Evolutionary conservation across 2,329 filamentous ascomycete genomes (phyloP).

Genomic region (Colletotrichum sp.): DNA sequence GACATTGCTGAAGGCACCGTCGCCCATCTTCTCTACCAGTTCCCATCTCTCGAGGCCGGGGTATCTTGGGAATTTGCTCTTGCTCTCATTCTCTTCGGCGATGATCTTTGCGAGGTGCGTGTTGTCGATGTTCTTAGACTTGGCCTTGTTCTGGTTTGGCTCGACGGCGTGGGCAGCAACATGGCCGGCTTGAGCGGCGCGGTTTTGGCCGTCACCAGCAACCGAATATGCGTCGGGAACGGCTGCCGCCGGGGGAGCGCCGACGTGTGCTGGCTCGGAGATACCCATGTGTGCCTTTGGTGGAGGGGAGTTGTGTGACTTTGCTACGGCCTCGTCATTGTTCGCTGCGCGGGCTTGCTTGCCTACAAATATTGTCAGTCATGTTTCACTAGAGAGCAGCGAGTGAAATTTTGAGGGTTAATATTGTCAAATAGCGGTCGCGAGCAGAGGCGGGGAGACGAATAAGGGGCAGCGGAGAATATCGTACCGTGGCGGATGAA

Average conservation of each 20-base stretch:
- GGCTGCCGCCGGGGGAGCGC: slow-evolving; percentile 42
- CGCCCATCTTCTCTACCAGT: slow-evolving; percentile 95
- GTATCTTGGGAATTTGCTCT: slow-evolving; percentile 82
- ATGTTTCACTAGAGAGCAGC: not conserved
- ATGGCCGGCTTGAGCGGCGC: slow-evolving; percentile 71
- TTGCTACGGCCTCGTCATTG: slow-evolving; percentile 56
- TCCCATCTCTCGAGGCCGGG: slow-evolving; percentile 87
- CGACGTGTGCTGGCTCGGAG: slow-evolving; percentile 48
- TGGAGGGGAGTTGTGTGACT: slow-evolving; percentile 55
- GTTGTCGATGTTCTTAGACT: slow-evolving; percentile 52
- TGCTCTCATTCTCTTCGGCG: slow-evolving; percentile 87
- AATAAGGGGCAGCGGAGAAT: not conserved
- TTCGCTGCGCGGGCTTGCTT: slow-evolving; percentile 83
- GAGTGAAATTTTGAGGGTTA: not conserved
- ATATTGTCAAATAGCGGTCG: not conserved
- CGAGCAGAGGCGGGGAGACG: not conserved
- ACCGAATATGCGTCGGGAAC: slow-evolving; percentile 68
- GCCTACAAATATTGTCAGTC: slow-evolving; percentile 48
- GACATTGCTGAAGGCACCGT: slow-evolving; percentile 98
- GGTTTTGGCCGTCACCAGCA: slow-evolving; percentile 65
- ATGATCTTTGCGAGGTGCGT: slow-evolving; percentile 84
- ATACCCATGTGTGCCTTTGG: slow-evolving; percentile 61
- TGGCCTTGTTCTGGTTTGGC: slow-evolving; percentile 59
- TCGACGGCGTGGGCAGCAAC: slow-evolving; percentile 68
- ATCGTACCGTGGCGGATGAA: slow-evolving; percentile 87